Conservation (phyloP, 1,284 basidiomycete genomes). For the Polyporus tsugae region DNA sequence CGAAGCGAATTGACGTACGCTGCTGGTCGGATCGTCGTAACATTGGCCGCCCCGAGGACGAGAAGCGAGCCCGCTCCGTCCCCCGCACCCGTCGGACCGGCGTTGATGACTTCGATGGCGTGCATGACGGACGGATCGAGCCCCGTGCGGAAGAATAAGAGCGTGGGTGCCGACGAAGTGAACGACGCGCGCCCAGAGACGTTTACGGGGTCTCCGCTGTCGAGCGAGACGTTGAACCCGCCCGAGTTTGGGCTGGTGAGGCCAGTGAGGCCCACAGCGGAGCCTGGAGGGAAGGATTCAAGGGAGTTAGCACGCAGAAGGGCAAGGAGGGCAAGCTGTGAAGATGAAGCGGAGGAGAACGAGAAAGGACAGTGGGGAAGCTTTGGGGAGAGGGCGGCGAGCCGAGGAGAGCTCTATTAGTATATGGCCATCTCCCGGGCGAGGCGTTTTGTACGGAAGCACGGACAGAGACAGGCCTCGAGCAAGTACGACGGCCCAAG, state of each 20-base stretch:
- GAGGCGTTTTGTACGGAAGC: slow-evolving; percentile 10
- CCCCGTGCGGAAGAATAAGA: slow-evolving; percentile 70
- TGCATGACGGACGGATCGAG: slow-evolving; percentile 60
- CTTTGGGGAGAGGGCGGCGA: slow-evolving; percentile 2
- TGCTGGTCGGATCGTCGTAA: slow-evolving; percentile 46
- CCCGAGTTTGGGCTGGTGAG: slow-evolving; percentile 60
- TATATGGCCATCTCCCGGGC: slow-evolving; percentile 17
- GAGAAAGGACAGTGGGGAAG: slow-evolving; percentile 19
- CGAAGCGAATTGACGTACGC: slow-evolving; percentile 44
- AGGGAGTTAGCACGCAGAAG: slow-evolving; percentile 9
- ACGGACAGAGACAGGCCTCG: slow-evolving; percentile 9
- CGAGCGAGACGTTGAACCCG: slow-evolving; percentile 66
- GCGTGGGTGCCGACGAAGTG: slow-evolving; percentile 52
- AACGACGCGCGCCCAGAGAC: slow-evolving; percentile 63
- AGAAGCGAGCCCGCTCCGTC: slow-evolving; percentile 51
- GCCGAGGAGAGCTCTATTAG: slow-evolving; percentile 16
- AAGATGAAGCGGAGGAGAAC: slow-evolving; percentile 7
- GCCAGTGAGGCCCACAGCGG: slow-evolving; percentile 64
- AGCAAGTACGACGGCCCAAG: slow-evolving; percentile 2
- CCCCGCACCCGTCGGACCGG: slow-evolving; percentile 39
- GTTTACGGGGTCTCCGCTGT: slow-evolving; percentile 51
- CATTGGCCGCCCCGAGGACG: slow-evolving; percentile 50
- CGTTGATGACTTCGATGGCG: slow-evolving; percentile 62
- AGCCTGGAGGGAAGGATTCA: slow-evolving; percentile 49
- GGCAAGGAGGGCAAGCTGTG: slow-evolving; percentile 1